Percentiles rank a stretch among this genome's conserved stretches.
phyloP scores from a whole-genome alignment of 768 basidiomycete genomes.

The Pleurotus salmoneostramineus region DNA sequence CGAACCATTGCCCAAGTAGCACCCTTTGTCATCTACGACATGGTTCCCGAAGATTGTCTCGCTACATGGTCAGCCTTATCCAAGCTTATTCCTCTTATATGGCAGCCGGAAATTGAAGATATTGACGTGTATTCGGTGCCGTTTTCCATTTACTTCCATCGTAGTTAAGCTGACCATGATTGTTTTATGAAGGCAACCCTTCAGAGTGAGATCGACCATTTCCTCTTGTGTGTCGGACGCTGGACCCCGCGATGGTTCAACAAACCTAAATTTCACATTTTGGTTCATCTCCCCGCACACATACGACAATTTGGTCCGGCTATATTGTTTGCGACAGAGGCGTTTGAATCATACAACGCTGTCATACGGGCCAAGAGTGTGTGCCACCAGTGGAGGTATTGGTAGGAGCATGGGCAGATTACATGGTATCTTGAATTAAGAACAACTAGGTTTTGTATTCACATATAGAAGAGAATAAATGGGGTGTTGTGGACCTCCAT shows the following conservation, averaged over 20 bases:
- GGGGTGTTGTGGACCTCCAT: no score
- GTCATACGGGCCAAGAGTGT: constrained; percentile 27
- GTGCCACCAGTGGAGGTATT: no score
- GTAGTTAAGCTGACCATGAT: background rate
- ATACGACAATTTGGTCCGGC: constrained; percentile 37
- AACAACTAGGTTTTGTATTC: no score
- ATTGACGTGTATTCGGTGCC: constrained; percentile 29
- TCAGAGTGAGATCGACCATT: constrained; percentile 25
- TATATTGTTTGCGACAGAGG: constrained; percentile 38
- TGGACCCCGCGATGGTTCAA: constrained; percentile 32
- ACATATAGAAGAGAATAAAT: no score
- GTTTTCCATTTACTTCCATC: constrained; percentile 4
- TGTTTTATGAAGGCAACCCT: constrained; percentile 16
- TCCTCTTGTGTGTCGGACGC: constrained; percentile 24
- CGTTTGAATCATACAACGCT: constrained; percentile 38
- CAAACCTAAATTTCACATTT: constrained; percentile 41
- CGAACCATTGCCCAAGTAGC: constrained; percentile 28
- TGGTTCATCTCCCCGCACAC: constrained; percentile 31
- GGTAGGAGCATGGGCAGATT: no score
- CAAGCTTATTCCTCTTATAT: constrained; percentile 30
- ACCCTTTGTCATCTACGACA: constrained; percentile 30
- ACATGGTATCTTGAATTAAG: no score
- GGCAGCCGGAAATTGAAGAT: constrained; percentile 33
- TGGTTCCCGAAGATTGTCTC: constrained; percentile 22
- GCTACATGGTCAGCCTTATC: constrained; percentile 30